Base-by-base conservation (phyloP, 148 eudicot species). In the Rheum nobile region DNA sequence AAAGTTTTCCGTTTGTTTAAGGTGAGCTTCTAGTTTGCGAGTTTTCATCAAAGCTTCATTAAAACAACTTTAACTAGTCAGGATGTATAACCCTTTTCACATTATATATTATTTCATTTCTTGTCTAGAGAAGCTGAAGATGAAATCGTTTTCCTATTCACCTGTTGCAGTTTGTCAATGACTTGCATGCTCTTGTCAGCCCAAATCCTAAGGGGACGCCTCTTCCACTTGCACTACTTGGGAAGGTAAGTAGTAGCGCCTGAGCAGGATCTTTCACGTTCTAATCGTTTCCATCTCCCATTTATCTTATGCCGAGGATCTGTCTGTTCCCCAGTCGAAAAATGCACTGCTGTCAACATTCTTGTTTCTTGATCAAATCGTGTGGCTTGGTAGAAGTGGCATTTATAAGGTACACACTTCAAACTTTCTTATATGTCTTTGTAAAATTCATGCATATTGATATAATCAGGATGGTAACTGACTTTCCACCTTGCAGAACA, bases 1-100 rank as follows among this genome's bases (percentile, higher is more conserved):
- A 95, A 95, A 87, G 97, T 95, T 52, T 95, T 95, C 80, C 98
- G 98, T 83, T 88, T 95, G 77, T 90, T 90, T 65, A 95, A 95
- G 97, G 98, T 95, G 42, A 75, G 46, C 43, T 73, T 55, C 21
- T 59, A 55, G 21, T 63, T 67, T 44, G 31, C 34, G 65, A 21
- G 8, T n/a, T 50, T 50, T 3, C n/a, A 50, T 16, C 1, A 1
- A 5, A 50, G 22, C 57, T 50, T n/a, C 26, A 50, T 12, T 50
- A 8, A 50, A n/a, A 50, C 57, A 50, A 21, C 24, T 50, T 21
- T 21, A 16, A 16, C 52, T 47, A 47, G 52, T 50, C 26, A 19
- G 14, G 2, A n/a, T 21, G 57, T 22, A 7, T 50, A 50, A 50
- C 11, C 8, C 26, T 50, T 50, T 50, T 22, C 6, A n/a, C 1